Evolutionary conservation across 2,329 filamentous ascomycete genomes (phyloP).

Genomic region (Neophaeococcomyces mojaviensis): DNA sequence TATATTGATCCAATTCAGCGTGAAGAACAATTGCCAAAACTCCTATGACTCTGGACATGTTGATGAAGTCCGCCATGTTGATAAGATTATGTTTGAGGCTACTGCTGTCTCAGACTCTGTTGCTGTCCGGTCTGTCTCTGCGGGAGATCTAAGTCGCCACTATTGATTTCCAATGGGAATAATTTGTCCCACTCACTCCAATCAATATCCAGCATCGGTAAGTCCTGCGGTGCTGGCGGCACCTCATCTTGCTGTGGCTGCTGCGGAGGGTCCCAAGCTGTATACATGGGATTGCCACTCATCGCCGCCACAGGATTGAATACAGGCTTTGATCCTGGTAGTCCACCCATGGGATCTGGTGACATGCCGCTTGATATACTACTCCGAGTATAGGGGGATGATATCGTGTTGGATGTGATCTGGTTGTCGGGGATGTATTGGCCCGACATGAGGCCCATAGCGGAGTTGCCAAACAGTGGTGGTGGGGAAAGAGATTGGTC

Average conservation of each 20-base stretch:
- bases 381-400: neutral
- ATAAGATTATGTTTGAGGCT: too few relatives aligned
- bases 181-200: slow-evolving; percentile 31
- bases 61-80: too few relatives aligned
- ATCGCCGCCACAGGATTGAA: neutral
- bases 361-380: neutral
- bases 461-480: slow-evolving; percentile 10
- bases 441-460: slow-evolving; percentile 3
- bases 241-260: neutral
- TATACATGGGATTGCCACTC: neutral
- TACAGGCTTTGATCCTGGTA: neutral
- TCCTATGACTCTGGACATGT: too few relatives aligned
- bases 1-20: too few relatives aligned
- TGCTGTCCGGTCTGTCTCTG: too few relatives aligned
- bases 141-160: slow-evolving; percentile 47
- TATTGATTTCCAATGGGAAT: slow-evolving; percentile 41
- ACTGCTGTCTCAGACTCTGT: too few relatives aligned
- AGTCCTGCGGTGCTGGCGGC: neutral
- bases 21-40: too few relatives aligned
- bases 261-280: neutral
- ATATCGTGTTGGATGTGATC: neutral
- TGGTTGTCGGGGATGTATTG: neutral
- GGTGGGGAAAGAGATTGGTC: slow-evolving; percentile 16
- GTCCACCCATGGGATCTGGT: neutral
- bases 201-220: slow-evolving; percentile 7